Evolutionary conservation across 139 green algal species (phyloP).

Genomic region (Haematococcus lacustris): DNA sequence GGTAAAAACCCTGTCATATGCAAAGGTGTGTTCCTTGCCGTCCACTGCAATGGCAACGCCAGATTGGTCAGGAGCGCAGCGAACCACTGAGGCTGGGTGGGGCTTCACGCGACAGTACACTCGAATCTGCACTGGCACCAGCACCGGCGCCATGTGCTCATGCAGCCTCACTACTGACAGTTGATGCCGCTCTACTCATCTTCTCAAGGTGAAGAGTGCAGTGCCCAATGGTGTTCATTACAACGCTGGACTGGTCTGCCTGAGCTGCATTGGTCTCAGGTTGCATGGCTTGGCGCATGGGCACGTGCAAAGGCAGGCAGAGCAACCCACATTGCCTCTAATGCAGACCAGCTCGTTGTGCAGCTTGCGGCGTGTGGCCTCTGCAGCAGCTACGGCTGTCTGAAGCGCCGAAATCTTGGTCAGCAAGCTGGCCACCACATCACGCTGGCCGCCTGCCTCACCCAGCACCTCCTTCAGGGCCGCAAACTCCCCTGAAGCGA

Average conservation of each 20-base stretch:
- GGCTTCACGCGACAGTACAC: slow-evolving; percentile 82
- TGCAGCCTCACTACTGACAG: too few relatives aligned
- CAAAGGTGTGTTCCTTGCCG: slow-evolving; percentile 63
- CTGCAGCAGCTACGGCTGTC: slow-evolving; percentile 44
- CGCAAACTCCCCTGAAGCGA: slow-evolving; percentile 57
- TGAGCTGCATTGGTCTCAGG: too few relatives aligned
- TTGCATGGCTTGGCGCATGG: too few relatives aligned
- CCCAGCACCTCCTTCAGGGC: slow-evolving; percentile 64
- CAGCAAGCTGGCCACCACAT: slow-evolving; percentile 68
- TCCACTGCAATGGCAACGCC: slow-evolving; percentile 45
- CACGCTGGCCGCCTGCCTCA: slow-evolving; percentile 43
- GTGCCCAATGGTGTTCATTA: too few relatives aligned
- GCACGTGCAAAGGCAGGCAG: neutral
- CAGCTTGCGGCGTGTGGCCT: slow-evolving; percentile 51
- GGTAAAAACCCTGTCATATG: slow-evolving; percentile 66
- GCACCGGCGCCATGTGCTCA: too few relatives aligned
- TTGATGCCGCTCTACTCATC: too few relatives aligned
- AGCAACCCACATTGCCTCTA: slow-evolving; percentile 63
- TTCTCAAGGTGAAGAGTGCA: too few relatives aligned
- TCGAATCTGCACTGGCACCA: slow-evolving; percentile 57
- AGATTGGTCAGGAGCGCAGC: slow-evolving; percentile 37
- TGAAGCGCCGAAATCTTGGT: slow-evolving; percentile 55
- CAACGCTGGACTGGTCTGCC: too few relatives aligned
- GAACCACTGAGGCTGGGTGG: slow-evolving; percentile 25
- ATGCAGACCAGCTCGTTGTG: slow-evolving; percentile 87